Evolutionary conservation across 129 eudicot genomes (phyloP), one percentile per base, ranked within the genome.

Genomic region (Saussurea involucrata): DNA sequence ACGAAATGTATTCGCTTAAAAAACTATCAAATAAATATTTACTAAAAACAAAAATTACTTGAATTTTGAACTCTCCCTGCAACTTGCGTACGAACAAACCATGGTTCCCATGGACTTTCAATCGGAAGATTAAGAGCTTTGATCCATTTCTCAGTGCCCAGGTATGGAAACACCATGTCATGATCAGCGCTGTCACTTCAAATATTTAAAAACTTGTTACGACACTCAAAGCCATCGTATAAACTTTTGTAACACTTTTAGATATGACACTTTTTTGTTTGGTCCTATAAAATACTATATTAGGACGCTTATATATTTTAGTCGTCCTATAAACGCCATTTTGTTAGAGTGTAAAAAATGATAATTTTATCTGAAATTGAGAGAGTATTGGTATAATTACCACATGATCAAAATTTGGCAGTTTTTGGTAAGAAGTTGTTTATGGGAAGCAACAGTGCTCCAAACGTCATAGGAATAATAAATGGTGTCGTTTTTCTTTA

Each of bases 131-230:
- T 33, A 20, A 77, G 81, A 42, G 22, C 13, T 46, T 68, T 28
- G 5, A 77, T 46, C 81, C 81, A 77, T 28, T n/a, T 36, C 40
- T 24, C 12, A 1, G 74, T 53, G 27, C 74, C 74, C 13, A 77
- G 34, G 22, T 77, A 77, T 17, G 81, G 81, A 42, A 77, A 58
- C 22, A 66, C 22, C 81, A 77, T 77, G 34, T 77, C 81, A 77
- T 77, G 81, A 67, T 77, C 81, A 31, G 75, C 81, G 32, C 81
- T 77, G 81, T 20, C 28, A 40, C 53, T 22, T n/a, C 18, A 49
- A 49, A 49, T 49, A 36, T 36, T 36, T 36, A 36, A n/a, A n/a
- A n/a, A n/a, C n/a, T n/a, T n/a, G n/a, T n/a, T n/a, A n/a, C n/a
- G n/a, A n/a, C n/a, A n/a, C n/a, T n/a, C n/a, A n/a, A n/a, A n/a